Evolutionary conservation across 352 stramenopile species (phyloP).

Genomic region (Globisporangium middletonii): DNA sequence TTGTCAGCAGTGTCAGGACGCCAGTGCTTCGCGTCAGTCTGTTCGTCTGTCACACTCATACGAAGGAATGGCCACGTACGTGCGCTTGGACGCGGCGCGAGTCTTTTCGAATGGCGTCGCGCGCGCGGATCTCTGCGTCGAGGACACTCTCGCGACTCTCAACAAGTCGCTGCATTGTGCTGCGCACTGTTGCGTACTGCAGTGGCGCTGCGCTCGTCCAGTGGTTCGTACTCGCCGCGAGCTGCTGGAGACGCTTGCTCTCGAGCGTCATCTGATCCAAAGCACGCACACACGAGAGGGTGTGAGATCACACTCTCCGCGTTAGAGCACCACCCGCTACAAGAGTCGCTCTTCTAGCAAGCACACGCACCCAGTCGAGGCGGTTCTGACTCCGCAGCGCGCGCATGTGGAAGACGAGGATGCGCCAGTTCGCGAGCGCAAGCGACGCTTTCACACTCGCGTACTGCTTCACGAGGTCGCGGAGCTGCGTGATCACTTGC

Average conservation of each 20-base stretch:
- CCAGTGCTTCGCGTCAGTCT: background rate
- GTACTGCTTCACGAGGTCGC: slow-evolving; percentile 35
- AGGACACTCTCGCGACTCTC: slow-evolving; percentile 29
- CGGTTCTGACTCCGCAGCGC: slow-evolving; percentile 20
- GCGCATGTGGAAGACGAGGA: slow-evolving; percentile 35
- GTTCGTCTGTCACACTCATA: background rate
- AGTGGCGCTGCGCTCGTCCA: background rate
- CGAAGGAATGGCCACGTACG: slow-evolving; percentile 15
- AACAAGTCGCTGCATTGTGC: slow-evolving; percentile 37
- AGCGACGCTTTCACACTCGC: slow-evolving; percentile 19
- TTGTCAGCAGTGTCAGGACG: background rate
- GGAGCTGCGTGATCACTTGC: slow-evolving; percentile 41
- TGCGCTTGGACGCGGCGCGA: slow-evolving; percentile 30
- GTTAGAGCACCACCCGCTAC: too few species aligned
- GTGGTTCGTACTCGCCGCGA: background rate
- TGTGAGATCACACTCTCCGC: background rate
- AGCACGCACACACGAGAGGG: background rate
- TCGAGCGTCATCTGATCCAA: slow-evolving; percentile 12
- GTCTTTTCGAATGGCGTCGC: slow-evolving; percentile 23
- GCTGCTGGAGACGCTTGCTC: slow-evolving; percentile 6
- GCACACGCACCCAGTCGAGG: slow-evolving; percentile 32
- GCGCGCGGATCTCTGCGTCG: slow-evolving; percentile 19
- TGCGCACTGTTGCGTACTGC: slow-evolving; percentile 13
- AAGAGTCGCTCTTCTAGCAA: background rate
- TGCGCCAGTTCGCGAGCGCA: slow-evolving; percentile 30